Percentiles rank a stretch among this genome's conserved stretches.
phyloP scores from a whole-genome alignment of 2,329 filamentous ascomycete genomes.

The Helotiales sp. region DNA sequence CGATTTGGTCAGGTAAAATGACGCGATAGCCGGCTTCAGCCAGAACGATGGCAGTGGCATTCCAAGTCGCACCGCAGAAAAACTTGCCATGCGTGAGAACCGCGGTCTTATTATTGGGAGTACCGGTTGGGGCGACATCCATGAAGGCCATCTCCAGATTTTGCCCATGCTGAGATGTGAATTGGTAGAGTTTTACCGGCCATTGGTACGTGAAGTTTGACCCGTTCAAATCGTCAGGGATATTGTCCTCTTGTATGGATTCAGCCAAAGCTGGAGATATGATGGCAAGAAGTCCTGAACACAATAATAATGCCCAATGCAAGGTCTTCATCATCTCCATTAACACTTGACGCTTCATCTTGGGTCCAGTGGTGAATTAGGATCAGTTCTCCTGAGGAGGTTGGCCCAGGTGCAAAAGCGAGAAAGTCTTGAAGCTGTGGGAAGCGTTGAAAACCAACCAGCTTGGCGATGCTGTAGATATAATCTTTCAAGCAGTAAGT shows the following conservation, averaged over 20 bases:
- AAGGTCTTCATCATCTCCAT: not conserved
- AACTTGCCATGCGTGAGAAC: slow-evolving; percentile 56
- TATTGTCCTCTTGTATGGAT: not conserved
- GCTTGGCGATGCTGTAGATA: no score
- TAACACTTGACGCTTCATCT: no score
- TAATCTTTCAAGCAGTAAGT: no score
- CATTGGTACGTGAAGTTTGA: slow-evolving; percentile 49
- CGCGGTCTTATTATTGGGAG: slow-evolving; percentile 35
- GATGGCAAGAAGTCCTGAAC: not conserved
- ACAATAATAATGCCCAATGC: not conserved
- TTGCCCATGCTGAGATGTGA: slow-evolving; percentile 46
- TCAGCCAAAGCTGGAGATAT: not conserved
- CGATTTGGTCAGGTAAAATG: slow-evolving; percentile 54
- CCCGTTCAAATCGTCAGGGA: slow-evolving; percentile 10
- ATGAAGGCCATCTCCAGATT: slow-evolving; percentile 55
- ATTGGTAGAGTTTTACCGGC: slow-evolving; percentile 48
- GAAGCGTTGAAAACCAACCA: no score
- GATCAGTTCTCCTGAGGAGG: no score
- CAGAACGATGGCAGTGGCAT: slow-evolving; percentile 43
- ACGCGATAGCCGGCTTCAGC: slow-evolving; percentile 48
- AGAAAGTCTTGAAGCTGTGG: no score
- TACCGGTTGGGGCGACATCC: slow-evolving; percentile 45
- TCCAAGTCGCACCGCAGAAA: slow-evolving; percentile 56
- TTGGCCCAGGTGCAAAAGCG: no score
- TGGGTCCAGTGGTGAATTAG: no score